Conservation (phyloP, 768 basidiomycete species). For the Mycena polygramma region DNA sequence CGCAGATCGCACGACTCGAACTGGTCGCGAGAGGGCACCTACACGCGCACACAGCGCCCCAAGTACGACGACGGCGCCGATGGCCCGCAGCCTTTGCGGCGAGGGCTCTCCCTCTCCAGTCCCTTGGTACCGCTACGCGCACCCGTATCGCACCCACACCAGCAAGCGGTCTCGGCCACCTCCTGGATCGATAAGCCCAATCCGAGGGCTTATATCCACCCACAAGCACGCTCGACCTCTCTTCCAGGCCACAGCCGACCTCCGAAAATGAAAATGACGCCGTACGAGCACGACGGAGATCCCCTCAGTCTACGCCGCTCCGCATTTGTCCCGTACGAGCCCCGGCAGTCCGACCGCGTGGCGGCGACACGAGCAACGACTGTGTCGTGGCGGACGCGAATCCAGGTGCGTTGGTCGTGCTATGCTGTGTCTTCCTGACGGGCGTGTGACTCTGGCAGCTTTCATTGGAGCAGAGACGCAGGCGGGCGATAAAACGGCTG, state of each 20-base stretch:
- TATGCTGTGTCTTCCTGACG: background rate
- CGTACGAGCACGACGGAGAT: constrained; percentile 29
- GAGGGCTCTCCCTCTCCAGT: constrained; percentile 6
- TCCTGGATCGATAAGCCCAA: background rate
- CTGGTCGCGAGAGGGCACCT: constrained; percentile 32
- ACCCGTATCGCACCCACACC: constrained; percentile 22
- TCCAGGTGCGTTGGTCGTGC: constrained; percentile 20
- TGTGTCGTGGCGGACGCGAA: background rate
- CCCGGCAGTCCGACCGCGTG: background rate
- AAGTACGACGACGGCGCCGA: constrained; percentile 12
- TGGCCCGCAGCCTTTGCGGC: background rate
- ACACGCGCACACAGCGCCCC: constrained; percentile 23
- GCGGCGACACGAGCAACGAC: background rate
- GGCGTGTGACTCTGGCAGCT: background rate
- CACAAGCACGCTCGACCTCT: background rate
- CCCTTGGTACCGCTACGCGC: constrained; percentile 21
- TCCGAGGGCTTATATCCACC: background rate
- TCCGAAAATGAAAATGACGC: constrained; percentile 12
- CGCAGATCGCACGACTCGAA: constrained; percentile 28
- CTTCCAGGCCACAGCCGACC: background rate
- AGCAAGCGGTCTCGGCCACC: background rate
- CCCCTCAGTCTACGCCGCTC: constrained; percentile 29
- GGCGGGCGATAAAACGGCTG: constrained; percentile 6
- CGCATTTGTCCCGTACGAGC: constrained; percentile 24
- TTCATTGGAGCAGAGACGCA: constrained; percentile 4